Conservation (phyloP, 169 alveolate species). For the Plasmodium malariae region DNA sequence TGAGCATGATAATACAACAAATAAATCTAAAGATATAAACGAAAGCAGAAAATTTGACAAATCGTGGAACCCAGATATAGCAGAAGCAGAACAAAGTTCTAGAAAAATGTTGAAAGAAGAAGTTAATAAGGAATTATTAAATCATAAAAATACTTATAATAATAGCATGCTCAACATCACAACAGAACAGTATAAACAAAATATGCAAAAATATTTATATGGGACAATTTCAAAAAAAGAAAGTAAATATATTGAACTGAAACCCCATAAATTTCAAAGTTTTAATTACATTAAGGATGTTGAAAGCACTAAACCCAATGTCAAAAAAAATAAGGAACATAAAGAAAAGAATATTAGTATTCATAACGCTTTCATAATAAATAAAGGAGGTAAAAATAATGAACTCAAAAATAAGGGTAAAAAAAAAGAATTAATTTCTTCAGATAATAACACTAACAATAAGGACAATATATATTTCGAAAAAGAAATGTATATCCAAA, state of each 20-base stretch:
- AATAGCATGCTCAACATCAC: background rate
- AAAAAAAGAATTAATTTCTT: background rate
- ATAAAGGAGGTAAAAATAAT: background rate
- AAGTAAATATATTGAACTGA: slow-evolving; percentile 7
- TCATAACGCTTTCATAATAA: background rate
- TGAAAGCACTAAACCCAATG: background rate
- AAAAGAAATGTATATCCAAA: slow-evolving; percentile 27
- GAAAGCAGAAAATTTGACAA: slow-evolving; percentile 4
- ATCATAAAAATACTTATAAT: slow-evolving; percentile 8
- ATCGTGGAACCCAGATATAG: slow-evolving; percentile 6
- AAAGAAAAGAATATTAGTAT: slow-evolving; percentile 12
- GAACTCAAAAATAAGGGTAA: background rate
- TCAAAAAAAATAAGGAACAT: background rate
- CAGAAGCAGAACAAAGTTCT: background rate
- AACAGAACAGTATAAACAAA: background rate
- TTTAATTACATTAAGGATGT: background rate
- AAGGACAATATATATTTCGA: slow-evolving; percentile 40
- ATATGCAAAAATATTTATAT: background rate
- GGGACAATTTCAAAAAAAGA: background rate
- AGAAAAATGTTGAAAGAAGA: background rate
- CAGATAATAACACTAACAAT: background rate
- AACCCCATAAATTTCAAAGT: background rate
- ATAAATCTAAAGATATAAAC: background rate
- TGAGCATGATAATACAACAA: background rate
- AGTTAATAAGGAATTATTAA: background rate